Evolutionary conservation across 2,329 filamentous ascomycete species (phyloP), one percentile per base, ranked within the genome.

Genomic region (Aspergillus carbonarius): DNA sequence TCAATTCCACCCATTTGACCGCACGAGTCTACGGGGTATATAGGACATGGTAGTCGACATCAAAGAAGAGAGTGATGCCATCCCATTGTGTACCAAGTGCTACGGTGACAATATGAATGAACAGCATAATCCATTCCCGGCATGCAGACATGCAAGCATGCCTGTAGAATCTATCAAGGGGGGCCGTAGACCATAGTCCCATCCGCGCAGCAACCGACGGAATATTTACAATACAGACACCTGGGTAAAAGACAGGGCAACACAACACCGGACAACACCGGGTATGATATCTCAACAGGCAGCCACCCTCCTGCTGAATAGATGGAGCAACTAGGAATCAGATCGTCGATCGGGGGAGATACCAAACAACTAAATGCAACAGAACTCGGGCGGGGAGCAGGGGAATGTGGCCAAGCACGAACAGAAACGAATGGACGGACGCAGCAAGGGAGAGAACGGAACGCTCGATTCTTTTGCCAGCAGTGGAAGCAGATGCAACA

Each of bases 401-500:
- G 44, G n/a, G 23, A 27, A 25, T 25, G 23, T 47, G 42, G 15
- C 42, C 42, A 25, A 27, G 23, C 42, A 47, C 42, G 23, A 47
- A 42, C 12, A 42, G 12, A 15, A 32, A 30, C 44, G 27, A 20
- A 27, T 17, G 17, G 39, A 48, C 15, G 27, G 23, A 30, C 44
- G 27, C 44, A 30, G 44, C 39, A 42, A 42, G 18, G 37, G 42
- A 47, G 42, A 30, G 25, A 30, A 48, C 44, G 27, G 44, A 48
- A 48, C 44, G 44, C 44, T 48, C 44, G 44, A 48, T 48, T 18
- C n/a, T 48, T 48, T 48, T 48, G 44, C 44, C 44, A 48, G 44
- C 44, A 18, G 25, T 47, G 44, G n/a, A 48, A 48, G 44, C 44
- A 20, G 25, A 48, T 48, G 44, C 44, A 48, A 48, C 25, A 48